These are phyloP conservation scores for Puccinia sorghi DNA, from an alignment of 1,284 basidiomycete species.

Conservation along the genomic window DNA sequence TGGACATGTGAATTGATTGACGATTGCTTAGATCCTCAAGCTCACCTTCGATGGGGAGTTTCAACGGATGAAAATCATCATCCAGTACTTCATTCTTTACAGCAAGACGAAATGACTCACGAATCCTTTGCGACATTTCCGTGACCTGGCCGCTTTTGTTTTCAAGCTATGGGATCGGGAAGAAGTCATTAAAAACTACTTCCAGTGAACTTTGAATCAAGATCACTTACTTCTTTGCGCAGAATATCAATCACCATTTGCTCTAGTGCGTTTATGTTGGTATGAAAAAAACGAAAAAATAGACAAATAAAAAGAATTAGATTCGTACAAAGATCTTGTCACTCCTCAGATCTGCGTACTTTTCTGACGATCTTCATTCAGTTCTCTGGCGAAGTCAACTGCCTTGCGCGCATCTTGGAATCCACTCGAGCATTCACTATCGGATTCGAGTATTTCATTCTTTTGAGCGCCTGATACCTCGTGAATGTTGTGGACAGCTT, in stretches of 20 bases:
- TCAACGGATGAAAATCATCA: background rate
- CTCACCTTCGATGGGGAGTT: constrained; percentile 14
- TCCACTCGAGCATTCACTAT: background rate
- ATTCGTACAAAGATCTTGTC: background rate
- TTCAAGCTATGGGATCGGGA: constrained; percentile 10
- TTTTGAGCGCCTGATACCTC: background rate
- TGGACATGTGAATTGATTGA: constrained; percentile 7
- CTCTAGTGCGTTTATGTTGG: constrained; percentile 21
- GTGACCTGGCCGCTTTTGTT: constrained; percentile 29
- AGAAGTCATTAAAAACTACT: background rate
- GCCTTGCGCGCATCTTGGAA: constrained; percentile 11
- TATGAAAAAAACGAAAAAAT: too few species aligned
- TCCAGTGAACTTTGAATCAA: background rate
- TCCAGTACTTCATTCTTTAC: background rate
- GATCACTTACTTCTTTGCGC: constrained; percentile 16
- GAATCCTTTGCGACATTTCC: constrained; percentile 22
- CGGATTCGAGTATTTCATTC: constrained; percentile 7
- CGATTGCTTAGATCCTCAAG: constrained; percentile 2
- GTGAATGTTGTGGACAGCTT: constrained; percentile 15
- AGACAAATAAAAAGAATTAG: background rate
- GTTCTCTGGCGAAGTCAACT: constrained; percentile 22
- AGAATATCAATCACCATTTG: constrained; percentile 44
- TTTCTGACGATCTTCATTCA: constrained; percentile 36
- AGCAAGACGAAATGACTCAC: constrained; percentile 13
- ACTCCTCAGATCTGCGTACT: constrained; percentile 17